Conservation (phyloP, 495 filamentous ascomycete species). For the Aspergillus haitiensis region DNA sequence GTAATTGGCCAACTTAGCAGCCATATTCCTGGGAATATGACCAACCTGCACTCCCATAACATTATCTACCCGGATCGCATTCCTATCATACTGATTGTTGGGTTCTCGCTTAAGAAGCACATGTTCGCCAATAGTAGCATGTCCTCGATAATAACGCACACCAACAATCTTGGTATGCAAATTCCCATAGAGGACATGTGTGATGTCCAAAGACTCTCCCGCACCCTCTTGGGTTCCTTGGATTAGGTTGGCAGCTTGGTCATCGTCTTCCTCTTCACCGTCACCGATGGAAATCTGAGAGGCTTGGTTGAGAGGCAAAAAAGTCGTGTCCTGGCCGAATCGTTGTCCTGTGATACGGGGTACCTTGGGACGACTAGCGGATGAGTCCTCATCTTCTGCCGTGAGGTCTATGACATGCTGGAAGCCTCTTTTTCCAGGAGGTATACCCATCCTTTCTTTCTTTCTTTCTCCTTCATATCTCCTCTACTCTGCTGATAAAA, state of each 20-base stretch:
- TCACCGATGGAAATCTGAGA: constrained; percentile 29
- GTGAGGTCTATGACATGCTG: constrained; percentile 17
- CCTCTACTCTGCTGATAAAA: background rate
- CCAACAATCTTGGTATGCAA: constrained; percentile 73
- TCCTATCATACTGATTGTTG: constrained; percentile 68
- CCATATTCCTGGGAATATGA: constrained; percentile 67
- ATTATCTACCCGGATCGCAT: constrained; percentile 80
- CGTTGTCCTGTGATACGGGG: constrained; percentile 31
- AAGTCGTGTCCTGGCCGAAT: constrained; percentile 38
- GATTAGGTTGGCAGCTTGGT: constrained; percentile 33
- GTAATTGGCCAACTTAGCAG: constrained; percentile 70
- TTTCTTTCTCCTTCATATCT: background rate
- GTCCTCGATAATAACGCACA: constrained; percentile 72
- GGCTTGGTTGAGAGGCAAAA: constrained; percentile 36
- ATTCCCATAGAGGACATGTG: constrained; percentile 52
- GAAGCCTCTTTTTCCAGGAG: constrained; percentile 16
- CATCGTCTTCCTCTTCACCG: constrained; percentile 44
- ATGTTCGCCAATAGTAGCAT: constrained; percentile 69
- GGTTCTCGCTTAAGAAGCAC: constrained; percentile 70
- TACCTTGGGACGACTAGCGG: constrained; percentile 6
- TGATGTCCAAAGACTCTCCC: constrained; percentile 39
- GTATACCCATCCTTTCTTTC: constrained; percentile 11
- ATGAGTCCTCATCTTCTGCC: constrained; percentile 2
- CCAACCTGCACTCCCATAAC: constrained; percentile 79
- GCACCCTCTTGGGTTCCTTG: constrained; percentile 41